Base-by-base conservation (phyloP, 257 asterid species). In the Forsythia suspensa region DNA sequence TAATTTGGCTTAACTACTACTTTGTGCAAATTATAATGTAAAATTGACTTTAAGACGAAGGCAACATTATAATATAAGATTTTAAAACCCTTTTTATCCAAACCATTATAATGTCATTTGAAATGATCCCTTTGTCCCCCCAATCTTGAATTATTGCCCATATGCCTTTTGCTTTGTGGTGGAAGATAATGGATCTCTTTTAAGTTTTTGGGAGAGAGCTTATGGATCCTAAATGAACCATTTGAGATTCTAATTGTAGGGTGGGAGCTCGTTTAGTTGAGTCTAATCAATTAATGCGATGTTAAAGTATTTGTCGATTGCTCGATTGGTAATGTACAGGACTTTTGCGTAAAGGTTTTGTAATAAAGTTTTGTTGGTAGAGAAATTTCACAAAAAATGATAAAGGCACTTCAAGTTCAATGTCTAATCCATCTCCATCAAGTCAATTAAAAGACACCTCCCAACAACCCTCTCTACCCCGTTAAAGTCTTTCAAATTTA, bases 71-170 rank as follows among this genome's bases (percentile, higher is more conserved):
- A 75, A 73, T 59, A 75, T 59, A 48, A 77, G 70, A 40, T 52
- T 18, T 36, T 13, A 15, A 52, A 6, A 15, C 63, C 29, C 29
- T 7, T 55, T 76, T 79, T n/a, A 51, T 71, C 74, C 77, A 80
- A 77, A 11, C 79, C 81, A 78, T 83, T 75, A 84, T 8, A 61
- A 48, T 87, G 92, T 91, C 93, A 87, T 87, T 55, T 87, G 92
- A 90, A 89, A 85, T 81, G 73, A 82, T 69, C 66, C 83, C 82
- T 85, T 86, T 85, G 96, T 82, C 87, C 82, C 94, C 82, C n/a
- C 2, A 18, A 79, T 69, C 83, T 78, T 75, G 80, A 79, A 92
- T 89, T 78, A 90, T 89, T 89, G 88, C 91, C 76, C 52, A 65
- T 29, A 70, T 80, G 84, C 83, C 66, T 90, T 84, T 51, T 42